A percentile compares a stretch with the other conserved stretches of the same genome.
These are phyloP conservation scores for Scutellaria baicalensis DNA, from an alignment of 257 asterid genomes.

Conservation along the genomic window DNA sequence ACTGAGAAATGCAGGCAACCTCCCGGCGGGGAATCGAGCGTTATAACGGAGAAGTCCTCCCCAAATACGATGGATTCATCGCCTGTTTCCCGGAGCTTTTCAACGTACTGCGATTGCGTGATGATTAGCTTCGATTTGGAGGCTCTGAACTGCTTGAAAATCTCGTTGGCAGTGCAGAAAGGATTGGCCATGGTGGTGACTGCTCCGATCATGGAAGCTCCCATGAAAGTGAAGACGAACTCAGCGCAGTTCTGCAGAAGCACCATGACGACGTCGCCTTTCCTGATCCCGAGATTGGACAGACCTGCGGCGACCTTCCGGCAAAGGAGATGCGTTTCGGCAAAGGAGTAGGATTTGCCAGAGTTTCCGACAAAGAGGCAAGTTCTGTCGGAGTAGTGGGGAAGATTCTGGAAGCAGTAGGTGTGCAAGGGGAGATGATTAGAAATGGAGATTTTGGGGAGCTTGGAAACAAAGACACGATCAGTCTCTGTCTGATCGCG, in stretches of 20 bases:
- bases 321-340: slow-evolving; percentile 49
- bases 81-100: slow-evolving; percentile 46
- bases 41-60: slow-evolving; percentile 40
- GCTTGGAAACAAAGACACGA: slow-evolving; percentile 57
- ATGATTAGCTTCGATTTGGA: slow-evolving; percentile 49
- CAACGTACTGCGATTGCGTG: slow-evolving; percentile 64
- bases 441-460: slow-evolving; percentile 51
- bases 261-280: slow-evolving; percentile 63
- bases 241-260: slow-evolving; percentile 72
- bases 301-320: slow-evolving; percentile 62
- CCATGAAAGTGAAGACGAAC: slow-evolving; percentile 68
- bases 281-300: slow-evolving; percentile 30
- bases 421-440: slow-evolving; percentile 60
- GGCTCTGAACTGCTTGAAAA: slow-evolving; percentile 57
- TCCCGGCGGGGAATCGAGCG: slow-evolving; percentile 51
- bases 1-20: slow-evolving; percentile 54
- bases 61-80: slow-evolving; percentile 29
- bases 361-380: slow-evolving; percentile 48
- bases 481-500: slow-evolving; percentile 6
- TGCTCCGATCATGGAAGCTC: slow-evolving; percentile 71
- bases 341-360: slow-evolving; percentile 41
- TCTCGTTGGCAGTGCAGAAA: slow-evolving; percentile 46
- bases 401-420: slow-evolving; percentile 45
- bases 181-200: slow-evolving; percentile 67
- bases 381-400: slow-evolving; percentile 26